Percentiles rank a stretch among this genome's conserved stretches.
phyloP scores from a whole-genome alignment of 2,329 filamentous ascomycete genomes.

The Arthrobotrys entomopaga region DNA sequence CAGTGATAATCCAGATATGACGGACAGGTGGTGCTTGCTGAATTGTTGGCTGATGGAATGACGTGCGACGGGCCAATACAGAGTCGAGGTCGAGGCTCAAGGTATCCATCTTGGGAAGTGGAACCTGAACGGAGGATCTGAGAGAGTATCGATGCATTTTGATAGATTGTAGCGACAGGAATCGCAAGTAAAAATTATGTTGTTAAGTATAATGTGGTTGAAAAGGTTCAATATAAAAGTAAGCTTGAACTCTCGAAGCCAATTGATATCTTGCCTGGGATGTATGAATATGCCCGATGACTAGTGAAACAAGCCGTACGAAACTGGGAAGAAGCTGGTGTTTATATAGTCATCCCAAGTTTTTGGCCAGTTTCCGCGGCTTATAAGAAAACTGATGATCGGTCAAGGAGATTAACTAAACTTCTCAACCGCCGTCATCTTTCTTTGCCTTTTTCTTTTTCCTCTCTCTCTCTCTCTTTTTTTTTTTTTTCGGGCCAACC shows the following conservation, averaged over 20 bases:
- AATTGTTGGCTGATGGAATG: slow-evolving; percentile 26
- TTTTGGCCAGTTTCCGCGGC: slow-evolving; percentile 24
- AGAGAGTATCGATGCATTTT: slow-evolving; percentile 51
- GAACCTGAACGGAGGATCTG: slow-evolving; percentile 53
- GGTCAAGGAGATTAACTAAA: slow-evolving; percentile 47
- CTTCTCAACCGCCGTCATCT: slow-evolving; percentile 43
- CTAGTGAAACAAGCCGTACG: slow-evolving; percentile 45
- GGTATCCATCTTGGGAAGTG: slow-evolving; percentile 53
- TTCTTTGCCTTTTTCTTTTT: slow-evolving; percentile 47
- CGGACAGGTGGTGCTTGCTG: slow-evolving; percentile 43
- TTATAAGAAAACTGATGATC: slow-evolving; percentile 47
- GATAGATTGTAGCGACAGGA: slow-evolving; percentile 9
- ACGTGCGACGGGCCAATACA: slow-evolving; percentile 44
- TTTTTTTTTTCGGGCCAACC: slow-evolving; percentile 44
- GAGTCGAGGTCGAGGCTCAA: slow-evolving; percentile 53
- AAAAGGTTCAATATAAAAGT: slow-evolving; percentile 22
- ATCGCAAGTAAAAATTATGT: slow-evolving; percentile 1
- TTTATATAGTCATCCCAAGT: slow-evolving; percentile 41
- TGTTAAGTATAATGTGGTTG: neutral
- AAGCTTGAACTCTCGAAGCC: slow-evolving; percentile 5
- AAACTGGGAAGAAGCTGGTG: slow-evolving; percentile 39
- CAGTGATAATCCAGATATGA: slow-evolving; percentile 69
- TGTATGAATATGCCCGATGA: slow-evolving; percentile 29
- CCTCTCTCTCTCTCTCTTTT: slow-evolving; percentile 52
- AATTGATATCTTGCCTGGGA: slow-evolving; percentile 40